Conservation (phyloP, 129 eudicot genomes). For the Arctium lappa region DNA sequence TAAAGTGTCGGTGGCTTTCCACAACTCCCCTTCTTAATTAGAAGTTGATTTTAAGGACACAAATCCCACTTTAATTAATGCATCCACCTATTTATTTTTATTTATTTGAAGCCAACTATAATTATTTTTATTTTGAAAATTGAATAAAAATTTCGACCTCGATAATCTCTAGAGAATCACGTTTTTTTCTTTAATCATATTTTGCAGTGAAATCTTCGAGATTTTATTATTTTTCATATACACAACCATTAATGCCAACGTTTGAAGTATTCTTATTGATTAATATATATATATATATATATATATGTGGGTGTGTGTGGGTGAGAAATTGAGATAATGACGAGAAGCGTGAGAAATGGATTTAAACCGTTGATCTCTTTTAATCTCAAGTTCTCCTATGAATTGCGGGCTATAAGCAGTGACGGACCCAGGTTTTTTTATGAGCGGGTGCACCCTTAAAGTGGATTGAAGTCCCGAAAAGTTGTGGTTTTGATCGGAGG, state of each 20-base stretch:
- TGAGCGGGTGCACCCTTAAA: too few species aligned
- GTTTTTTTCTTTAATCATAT: background rate
- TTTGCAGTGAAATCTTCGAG: background rate
- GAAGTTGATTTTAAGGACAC: background rate
- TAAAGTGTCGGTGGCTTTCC: constrained; percentile 28
- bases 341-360: too few species aligned
- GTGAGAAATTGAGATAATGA: too few species aligned
- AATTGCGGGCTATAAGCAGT: too few species aligned
- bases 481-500: too few species aligned
- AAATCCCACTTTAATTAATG: constrained; percentile 14
- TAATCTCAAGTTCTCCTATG: too few species aligned
- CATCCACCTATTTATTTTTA: background rate
- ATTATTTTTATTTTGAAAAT: background rate
- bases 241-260: background rate
- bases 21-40: background rate
- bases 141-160: background rate
- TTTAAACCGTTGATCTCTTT: too few species aligned
- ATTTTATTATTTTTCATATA: background rate
- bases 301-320: too few species aligned
- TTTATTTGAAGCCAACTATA: background rate
- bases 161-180: background rate
- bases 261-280: background rate
- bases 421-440: too few species aligned
- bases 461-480: too few species aligned
- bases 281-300: background rate